A percentile compares a stretch with the other conserved stretches of the same genome.
Conservation (phyloP, 225 moss, liverwort and hornwort genomes). For the Climacium dendroides region DNA sequence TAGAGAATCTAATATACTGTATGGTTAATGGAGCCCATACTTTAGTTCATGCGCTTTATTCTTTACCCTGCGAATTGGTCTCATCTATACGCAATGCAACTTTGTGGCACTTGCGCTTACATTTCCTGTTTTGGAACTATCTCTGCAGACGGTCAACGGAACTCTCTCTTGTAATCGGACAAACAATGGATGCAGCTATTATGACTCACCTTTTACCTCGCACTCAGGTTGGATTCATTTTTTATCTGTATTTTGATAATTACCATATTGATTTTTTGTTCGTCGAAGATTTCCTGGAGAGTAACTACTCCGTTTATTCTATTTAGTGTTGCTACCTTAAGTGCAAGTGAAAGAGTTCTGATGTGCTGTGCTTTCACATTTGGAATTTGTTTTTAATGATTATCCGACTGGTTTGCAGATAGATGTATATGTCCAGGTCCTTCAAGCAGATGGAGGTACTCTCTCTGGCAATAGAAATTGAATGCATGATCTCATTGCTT, state of each 20-base stretch:
- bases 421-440: conserved; percentile 95
- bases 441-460: conserved; percentile 98
- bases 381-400: background rate
- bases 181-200: conserved; percentile 96
- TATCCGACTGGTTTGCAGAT: conserved; percentile 46
- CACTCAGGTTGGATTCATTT: conserved; percentile 53
- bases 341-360: background rate
- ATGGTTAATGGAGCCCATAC: background rate
- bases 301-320: background rate
- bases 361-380: background rate
- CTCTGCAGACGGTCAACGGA: conserved; percentile 73
- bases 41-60: background rate
- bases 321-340: background rate
- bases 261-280: background rate
- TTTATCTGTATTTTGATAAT: background rate
- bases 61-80: background rate
- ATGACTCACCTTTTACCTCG: conserved; percentile 85
- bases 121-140: background rate
- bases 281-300: background rate
- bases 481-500: background rate
- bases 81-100: background rate
- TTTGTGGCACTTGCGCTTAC: background rate
- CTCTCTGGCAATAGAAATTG: background rate
- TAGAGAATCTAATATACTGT: background rate
- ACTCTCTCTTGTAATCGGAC: conserved; percentile 84